A percentile compares a stretch with the other conserved stretches of the same genome.
phyloP scores from a whole-genome alignment of 257 asterid genomes.

The Petunia axillaris region DNA sequence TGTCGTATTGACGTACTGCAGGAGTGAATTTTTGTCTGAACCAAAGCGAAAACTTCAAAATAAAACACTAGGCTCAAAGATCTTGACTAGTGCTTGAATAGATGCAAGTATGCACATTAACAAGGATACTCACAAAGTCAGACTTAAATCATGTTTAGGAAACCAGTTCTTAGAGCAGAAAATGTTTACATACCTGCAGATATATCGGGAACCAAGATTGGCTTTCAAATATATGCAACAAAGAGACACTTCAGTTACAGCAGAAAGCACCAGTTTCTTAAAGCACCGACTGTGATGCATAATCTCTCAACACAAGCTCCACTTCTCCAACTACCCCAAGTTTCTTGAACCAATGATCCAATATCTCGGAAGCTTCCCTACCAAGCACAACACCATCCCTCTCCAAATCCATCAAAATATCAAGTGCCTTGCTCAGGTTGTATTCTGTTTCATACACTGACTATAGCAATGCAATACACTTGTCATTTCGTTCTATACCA shows the following conservation, averaged over 20 bases:
- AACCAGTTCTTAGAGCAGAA: background rate
- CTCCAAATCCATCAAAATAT: slow-evolving; percentile 64
- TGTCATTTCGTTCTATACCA: slow-evolving; percentile 71
- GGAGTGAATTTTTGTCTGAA: background rate
- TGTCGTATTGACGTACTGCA: background rate
- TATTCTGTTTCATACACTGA: slow-evolving; percentile 65
- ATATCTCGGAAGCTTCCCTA: slow-evolving; percentile 65
- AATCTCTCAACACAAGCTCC: slow-evolving; percentile 68
- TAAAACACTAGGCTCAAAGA: background rate
- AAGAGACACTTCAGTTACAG: background rate
- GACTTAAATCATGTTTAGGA: background rate
- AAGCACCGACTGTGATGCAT: slow-evolving; percentile 26
- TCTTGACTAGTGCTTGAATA: background rate
- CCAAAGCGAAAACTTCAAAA: background rate
- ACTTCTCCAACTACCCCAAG: slow-evolving; percentile 82
- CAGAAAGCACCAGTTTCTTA: slow-evolving; percentile 22
- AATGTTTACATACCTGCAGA: background rate
- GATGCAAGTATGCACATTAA: background rate
- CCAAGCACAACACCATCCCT: slow-evolving; percentile 50
- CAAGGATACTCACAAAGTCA: background rate
- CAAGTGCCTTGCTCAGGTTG: slow-evolving; percentile 66
- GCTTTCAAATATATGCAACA: slow-evolving; percentile 14
- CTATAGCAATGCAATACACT: slow-evolving; percentile 68
- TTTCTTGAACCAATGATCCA: slow-evolving; percentile 69
- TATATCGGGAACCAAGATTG: background rate